Evolutionary conservation across 2,329 filamentous ascomycete genomes (phyloP), one percentile per base, ranked within the genome.

Genomic region (Chlorencoelia australis): DNA sequence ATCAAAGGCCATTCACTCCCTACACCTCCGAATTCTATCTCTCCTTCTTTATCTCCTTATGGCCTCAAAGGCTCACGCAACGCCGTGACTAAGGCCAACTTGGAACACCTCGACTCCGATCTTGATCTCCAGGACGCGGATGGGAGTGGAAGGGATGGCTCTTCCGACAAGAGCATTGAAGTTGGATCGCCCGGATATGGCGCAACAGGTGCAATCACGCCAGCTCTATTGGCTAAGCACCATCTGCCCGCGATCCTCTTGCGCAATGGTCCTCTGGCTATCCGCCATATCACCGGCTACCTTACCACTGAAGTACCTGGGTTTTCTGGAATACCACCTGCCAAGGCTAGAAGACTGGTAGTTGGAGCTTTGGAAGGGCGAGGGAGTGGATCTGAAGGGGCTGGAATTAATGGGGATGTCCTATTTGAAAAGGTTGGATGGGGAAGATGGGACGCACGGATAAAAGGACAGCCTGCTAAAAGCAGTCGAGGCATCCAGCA

Each of bases 401-500:
- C 76, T 43, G 73, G 73, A 39, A 57, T 72, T 43, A 68, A 79
- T 44, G 79, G 79, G 47, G 79, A 85, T 49, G 79, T 91, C 52
- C 71, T 80, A 55, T 96, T 94, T 56, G 83, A 93, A 60, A 96
- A 96, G 68, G 86, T 95, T 41, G 89, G 89, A 55, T 96, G 89
- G 89, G 91, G 91, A 41, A 78, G 87, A 48, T 98, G 89, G 89
- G 83, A 93, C 60, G 91, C 88, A 43, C 78, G 78, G 56, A 71
- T 75, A 57, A 76, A 76, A 51, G 83, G 79, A 37, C 73, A 83
- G 43, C 64, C 71, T 28, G 51, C 64, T 43, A 65, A 68, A 45
- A 57, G 65, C 35, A 41, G 47, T 42, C 50, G 51, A 39, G 39
- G 43, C 41, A 43, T 56, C 50, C 54, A 65, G 58, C 55, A 59